Evolutionary conservation across 2,329 filamentous ascomycete genomes (phyloP).

Genomic region (Fusarium caatingaense): DNA sequence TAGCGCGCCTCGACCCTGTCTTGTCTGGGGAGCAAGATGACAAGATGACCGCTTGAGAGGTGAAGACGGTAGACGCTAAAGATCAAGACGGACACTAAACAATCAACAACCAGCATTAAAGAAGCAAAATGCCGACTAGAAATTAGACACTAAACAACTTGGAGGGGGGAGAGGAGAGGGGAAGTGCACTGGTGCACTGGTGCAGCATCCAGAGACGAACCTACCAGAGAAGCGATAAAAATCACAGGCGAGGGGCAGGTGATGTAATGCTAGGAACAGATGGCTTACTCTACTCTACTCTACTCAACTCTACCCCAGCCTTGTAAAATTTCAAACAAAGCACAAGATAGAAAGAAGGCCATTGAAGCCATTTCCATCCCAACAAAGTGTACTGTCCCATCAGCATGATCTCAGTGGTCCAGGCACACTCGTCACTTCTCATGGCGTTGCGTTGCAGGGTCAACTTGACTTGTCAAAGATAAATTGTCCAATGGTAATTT

Average conservation of each 20-base stretch:
- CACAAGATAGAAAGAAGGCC: constrained; percentile 1
- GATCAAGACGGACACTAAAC: constrained; percentile 32
- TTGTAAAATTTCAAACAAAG: constrained; percentile 11
- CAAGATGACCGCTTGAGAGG: constrained; percentile 16
- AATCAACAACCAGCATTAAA: constrained; percentile 25
- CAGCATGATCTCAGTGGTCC: constrained; percentile 1
- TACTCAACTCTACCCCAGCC: neutral
- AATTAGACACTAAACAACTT: constrained; percentile 11
- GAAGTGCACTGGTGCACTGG: neutral
- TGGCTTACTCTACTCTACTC: neutral
- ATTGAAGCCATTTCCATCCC: neutral
- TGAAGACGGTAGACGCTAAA: constrained; percentile 29
- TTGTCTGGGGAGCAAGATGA: constrained; percentile 22
- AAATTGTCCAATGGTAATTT: constrained; percentile 5
- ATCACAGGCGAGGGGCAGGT: constrained; percentile 21
- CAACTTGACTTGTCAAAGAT: neutral
- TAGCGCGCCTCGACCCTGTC: constrained; percentile 2
- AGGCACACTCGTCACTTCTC: neutral
- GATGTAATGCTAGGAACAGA: constrained; percentile 26
- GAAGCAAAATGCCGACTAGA: constrained; percentile 31
- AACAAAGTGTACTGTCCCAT: neutral
- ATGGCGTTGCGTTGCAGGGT: neutral
- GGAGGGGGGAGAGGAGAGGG: neutral
- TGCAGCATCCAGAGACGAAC: constrained; percentile 1
- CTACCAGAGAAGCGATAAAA: constrained; percentile 8